Percentiles rank a stretch among this genome's conserved stretches.
Evolutionary conservation across 441 rosid genomes (phyloP).

Genomic region (Eruca vesicaria): DNA sequence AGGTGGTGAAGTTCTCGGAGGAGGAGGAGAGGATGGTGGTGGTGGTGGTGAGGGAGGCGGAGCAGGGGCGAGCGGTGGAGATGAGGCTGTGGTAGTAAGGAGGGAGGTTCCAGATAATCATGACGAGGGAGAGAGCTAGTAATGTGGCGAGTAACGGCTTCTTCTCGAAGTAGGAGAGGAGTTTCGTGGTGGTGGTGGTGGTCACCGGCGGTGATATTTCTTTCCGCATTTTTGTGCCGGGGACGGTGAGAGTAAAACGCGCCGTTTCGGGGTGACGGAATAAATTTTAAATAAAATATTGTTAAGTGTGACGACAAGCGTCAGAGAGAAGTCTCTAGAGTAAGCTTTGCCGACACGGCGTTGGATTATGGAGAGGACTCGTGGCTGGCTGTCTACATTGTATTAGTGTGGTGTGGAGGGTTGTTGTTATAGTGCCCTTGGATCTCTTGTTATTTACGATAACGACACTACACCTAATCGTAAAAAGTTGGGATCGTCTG

Average conservation of each 20-base stretch:
- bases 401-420: not conserved
- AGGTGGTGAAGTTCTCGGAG: conserved; percentile 15
- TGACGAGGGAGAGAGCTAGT: conserved; percentile 53
- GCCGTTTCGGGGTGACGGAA: not conserved
- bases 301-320: conserved; percentile 7
- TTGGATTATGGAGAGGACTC: not conserved
- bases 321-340: conserved; percentile 10
- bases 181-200: conserved; percentile 39
- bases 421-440: not conserved
- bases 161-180: conserved; percentile 52
- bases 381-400: conserved; percentile 9
- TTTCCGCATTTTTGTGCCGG: conserved; percentile 50
- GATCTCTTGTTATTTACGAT: conserved; percentile 41
- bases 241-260: conserved; percentile 9
- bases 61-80: conserved; percentile 56
- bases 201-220: conserved; percentile 42
- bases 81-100: conserved; percentile 68
- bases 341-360: conserved; percentile 33
- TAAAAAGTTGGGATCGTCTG: conserved; percentile 20
- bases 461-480: conserved; percentile 27
- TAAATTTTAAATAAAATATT: not conserved
- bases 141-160: conserved; percentile 63
- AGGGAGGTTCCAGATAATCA: conserved; percentile 76
- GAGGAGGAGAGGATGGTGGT: conserved; percentile 18
- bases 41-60: conserved; percentile 29